Evolutionary conservation across 2,329 filamentous ascomycete species (phyloP), one percentile per base, ranked within the genome.

Genomic region (Fusarium sp.): DNA sequence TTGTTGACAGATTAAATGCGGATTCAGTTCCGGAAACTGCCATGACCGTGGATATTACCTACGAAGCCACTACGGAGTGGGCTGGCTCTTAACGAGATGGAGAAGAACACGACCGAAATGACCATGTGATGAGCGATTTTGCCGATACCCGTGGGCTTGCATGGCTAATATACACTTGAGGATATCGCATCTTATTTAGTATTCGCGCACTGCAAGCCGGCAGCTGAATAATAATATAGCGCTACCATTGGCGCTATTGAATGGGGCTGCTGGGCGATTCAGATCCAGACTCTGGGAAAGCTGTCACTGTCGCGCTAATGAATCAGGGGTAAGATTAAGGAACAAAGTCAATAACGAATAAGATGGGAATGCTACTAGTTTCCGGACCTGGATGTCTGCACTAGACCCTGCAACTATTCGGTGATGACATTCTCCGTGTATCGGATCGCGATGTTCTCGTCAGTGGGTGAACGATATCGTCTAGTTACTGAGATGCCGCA

Each of bases 201-300:
- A 17, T 4, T n/a, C 33, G 7, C 6, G 15, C 7, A 15, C 4
- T n/a, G 18, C 8, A 15, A 31, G 7, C 33, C 5, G 8, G 20
- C 5, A 33, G 43, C 43, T 17, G 4, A 23, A n/a, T 46, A 11
- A 21, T 23, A 11, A 33, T 33, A 21, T n/a, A 29, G 21, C 50
- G 42, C 58, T 62, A 56, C 48, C 13, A 31, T 62, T 56, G 36
- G 3, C 58, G 18, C 57, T 62, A 62, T 62, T 13, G 20, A 45
- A 33, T 31, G n/a, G 35, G 14, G 20, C 14, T 25, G 23, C 11
- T 27, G 46, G 56, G 13, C 47, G 47, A 62, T 31, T 39, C 6
- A 6, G 36, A 35, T 62, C 58, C 13, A 62, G 58, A 55, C 57
- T 52, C 36, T 18, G 14, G 15, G 14, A 33, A 15, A 47, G 9